Percentiles rank a stretch among this genome's conserved stretches.
Conservation (phyloP, 768 basidiomycete genomes). For the Coprinellus micaceus region DNA sequence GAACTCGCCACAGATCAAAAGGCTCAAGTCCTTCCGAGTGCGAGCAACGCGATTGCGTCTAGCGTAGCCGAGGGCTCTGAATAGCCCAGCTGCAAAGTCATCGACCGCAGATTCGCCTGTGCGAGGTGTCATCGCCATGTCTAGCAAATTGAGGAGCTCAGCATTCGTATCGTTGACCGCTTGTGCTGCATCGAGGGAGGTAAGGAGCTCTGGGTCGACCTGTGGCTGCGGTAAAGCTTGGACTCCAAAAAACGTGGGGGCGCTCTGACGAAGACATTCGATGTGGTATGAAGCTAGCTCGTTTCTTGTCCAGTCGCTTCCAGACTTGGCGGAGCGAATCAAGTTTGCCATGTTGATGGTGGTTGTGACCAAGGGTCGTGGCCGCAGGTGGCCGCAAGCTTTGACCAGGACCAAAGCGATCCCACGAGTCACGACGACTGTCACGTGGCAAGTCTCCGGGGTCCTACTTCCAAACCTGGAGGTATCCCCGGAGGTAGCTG, state of each 20-base stretch:
- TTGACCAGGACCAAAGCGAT: no score
- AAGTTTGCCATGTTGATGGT: not conserved
- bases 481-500: no score
- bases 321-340: no score
- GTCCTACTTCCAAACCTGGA: no score
- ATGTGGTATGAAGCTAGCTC: not conserved
- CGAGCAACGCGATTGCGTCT: not conserved
- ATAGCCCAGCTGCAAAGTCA: not conserved
- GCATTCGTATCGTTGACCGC: constrained; percentile 1
- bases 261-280: not conserved
- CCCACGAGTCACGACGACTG: no score
- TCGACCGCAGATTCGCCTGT: not conserved
- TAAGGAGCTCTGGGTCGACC: not conserved
- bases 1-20: constrained; percentile 1
- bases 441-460: no score
- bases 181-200: not conserved
- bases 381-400: no score
- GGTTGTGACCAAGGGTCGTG: not conserved
- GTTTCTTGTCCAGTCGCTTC: not conserved
- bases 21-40: not conserved
- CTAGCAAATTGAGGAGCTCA: constrained; percentile 19
- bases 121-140: constrained; percentile 20
- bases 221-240: not conserved
- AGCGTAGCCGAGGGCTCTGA: constrained; percentile 2
- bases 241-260: not conserved